These are phyloP conservation scores for Fusarium sp. DNA, from an alignment of 2,329 filamentous ascomycete genomes.

Conservation along the genomic window DNA sequence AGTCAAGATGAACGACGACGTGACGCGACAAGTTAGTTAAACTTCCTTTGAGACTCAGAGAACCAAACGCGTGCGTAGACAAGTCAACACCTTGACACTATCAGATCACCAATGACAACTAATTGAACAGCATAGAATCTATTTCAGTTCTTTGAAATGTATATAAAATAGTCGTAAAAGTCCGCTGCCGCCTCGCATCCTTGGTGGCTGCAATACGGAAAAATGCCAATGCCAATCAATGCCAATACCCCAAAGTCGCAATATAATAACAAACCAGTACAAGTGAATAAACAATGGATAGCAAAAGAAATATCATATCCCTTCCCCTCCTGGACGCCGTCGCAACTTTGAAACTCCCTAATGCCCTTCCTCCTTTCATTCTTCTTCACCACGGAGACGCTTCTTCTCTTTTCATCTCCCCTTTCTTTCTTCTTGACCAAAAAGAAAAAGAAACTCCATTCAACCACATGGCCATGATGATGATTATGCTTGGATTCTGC, in stretches of 20 bases:
- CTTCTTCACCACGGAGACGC: slow-evolving; percentile 21
- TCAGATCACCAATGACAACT: background rate
- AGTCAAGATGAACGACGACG: background rate
- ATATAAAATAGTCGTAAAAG: slow-evolving; percentile 39
- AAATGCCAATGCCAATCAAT: slow-evolving; percentile 25
- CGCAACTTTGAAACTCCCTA: slow-evolving; percentile 36
- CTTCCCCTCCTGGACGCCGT: slow-evolving; percentile 39
- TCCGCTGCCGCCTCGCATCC: slow-evolving; percentile 30
- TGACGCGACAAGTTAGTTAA: background rate
- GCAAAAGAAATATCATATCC: slow-evolving; percentile 13
- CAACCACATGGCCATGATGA: slow-evolving; percentile 24
- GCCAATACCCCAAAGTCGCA: slow-evolving; percentile 20
- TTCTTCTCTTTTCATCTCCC: slow-evolving; percentile 15
- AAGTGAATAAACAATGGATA: slow-evolving; percentile 29
- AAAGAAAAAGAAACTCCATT: slow-evolving; percentile 27
- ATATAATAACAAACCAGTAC: slow-evolving; percentile 17
- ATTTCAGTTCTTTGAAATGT: slow-evolving; percentile 40
- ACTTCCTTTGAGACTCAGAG: background rate
- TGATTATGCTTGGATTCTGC: slow-evolving; percentile 34
- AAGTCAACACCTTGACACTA: background rate
- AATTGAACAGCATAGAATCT: slow-evolving; percentile 30
- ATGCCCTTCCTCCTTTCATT: slow-evolving; percentile 12
- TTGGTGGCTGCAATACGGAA: slow-evolving; percentile 11
- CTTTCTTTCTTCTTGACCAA: slow-evolving; percentile 13
- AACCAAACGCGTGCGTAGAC: background rate